Evolutionary conservation across 768 basidiomycete species (phyloP).

Genomic region (Suillus spraguei): DNA sequence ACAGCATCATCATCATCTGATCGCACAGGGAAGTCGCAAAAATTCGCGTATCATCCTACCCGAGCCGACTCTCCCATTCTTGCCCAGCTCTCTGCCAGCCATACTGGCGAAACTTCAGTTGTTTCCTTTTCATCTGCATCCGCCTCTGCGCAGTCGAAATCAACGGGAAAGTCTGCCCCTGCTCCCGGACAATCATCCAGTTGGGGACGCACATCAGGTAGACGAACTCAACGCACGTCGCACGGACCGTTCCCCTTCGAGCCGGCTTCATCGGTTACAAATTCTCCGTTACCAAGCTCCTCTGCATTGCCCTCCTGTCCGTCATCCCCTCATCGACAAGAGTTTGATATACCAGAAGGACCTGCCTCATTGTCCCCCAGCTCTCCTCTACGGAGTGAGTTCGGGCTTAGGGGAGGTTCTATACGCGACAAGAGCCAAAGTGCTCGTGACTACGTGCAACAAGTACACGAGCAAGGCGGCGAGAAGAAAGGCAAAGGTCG

Average conservation of each 20-base stretch:
- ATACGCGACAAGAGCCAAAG: constrained; percentile 28
- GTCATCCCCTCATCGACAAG: constrained; percentile 13
- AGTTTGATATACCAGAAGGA: constrained; percentile 13
- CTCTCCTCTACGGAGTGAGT: constrained; percentile 32
- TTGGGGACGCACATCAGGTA: constrained; percentile 56
- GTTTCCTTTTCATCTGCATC: constrained; percentile 31
- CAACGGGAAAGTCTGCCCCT: constrained; percentile 28
- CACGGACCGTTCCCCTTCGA: constrained; percentile 73
- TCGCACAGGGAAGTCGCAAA: constrained; percentile 18
- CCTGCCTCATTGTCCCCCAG: constrained; percentile 15
- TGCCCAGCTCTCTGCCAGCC: constrained; percentile 37
- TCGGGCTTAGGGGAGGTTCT: constrained; percentile 33
- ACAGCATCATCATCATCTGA: constrained; percentile 31
- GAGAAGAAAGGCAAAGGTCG: constrained; percentile 56
- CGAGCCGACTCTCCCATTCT: constrained; percentile 23
- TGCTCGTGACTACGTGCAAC: constrained; percentile 21
- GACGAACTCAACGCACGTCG: constrained; percentile 39
- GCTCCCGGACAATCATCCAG: constrained; percentile 52
- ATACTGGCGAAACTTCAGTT: constrained; percentile 38
- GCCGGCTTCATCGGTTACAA: constrained; percentile 60
- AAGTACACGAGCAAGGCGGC: constrained; percentile 18
- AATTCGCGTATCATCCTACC: constrained; percentile 13
- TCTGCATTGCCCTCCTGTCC: constrained; percentile 21
- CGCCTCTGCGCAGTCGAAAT: constrained; percentile 43
- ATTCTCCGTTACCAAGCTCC: constrained; percentile 27